Base-by-base conservation (phyloP, 2,329 filamentous ascomycete genomes). In the Ascochyta fabae region DNA sequence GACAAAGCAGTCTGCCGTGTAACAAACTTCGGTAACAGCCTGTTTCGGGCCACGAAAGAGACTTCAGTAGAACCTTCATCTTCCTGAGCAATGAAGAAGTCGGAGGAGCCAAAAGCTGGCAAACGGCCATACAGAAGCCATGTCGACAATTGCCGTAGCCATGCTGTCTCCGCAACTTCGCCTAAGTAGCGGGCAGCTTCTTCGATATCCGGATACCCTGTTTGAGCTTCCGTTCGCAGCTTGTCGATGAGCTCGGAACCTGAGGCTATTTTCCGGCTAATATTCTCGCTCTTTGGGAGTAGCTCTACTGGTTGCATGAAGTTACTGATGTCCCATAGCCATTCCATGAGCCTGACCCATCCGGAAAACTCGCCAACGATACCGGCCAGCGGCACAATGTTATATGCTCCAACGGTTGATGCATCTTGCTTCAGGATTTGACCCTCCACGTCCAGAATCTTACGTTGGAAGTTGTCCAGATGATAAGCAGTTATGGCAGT, bases 41-140 rank as follows among this genome's bases (percentile, higher is more conserved):
- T 79, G 55, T 72, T 70, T 29, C 70, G 60, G 15, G 73, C 47
- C 7, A 62, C 43, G 44, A 75, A 74, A 0, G 59, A 48, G 15
- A 65, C 52, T 41, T 79, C 70, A 39, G 73, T 61, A 1, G 50
- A 41, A 49, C 75, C 66, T 36, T 73, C 68, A 24, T 73, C 72
- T 46, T 76, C 68, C 46, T 71, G 67, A 24, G 75, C 68, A 19
- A 98, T 86, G 71, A 96, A 96, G 72, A 98, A 98, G 75, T 98
- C 94, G n/a, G 85, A 83, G 5, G 83, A 84, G 3, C 91, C 92
- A 71, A 91, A 88, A 13, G 83, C 84, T 0, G 94, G 93, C 53
- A 96, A 77, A 46, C 89, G 86, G 5, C 95, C 95, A 73, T 96
- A 96, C 13, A 98, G 77, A 8, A 98, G 83, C 94, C 94, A 99